Base-by-base conservation (phyloP, 2,329 filamentous ascomycete species). In the Cadophora gregata region DNA sequence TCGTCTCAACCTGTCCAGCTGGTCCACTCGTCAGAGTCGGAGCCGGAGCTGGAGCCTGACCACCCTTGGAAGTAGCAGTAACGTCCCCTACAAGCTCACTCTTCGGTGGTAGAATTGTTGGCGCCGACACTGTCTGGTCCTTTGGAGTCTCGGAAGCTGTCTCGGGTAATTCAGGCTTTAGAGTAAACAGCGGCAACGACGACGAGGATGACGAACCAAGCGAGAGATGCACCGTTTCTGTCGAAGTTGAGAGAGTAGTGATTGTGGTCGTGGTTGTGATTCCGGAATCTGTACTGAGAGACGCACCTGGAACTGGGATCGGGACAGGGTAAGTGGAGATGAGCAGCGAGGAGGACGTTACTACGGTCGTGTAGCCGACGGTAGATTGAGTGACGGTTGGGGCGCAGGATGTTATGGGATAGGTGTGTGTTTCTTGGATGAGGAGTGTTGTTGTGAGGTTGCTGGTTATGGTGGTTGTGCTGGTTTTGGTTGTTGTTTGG, bases 141-240 rank as follows among this genome's bases (percentile, higher is more conserved):
- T 16, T 29, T 12, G 25, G 10, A 33, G 10, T 9, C 27, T 31
- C 29, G 0, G 53, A 4, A 9, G 1, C 16, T 19, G n/a, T n/a
- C 27, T 58, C 53, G 16, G 53, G 53, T 8, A 16, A 21, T 25
- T 42, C 31, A n/a, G 55, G 55, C 1, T 31, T 19, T 4, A 58
- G 55, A 25, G 55, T 58, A 9, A 58, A 58, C n/a, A 58, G 21
- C 55, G 21, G 55, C n/a, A n/a, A n/a, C n/a, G n/a, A n/a, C n/a
- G n/a, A n/a, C n/a, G n/a, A n/a, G n/a, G n/a, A n/a, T n/a, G n/a
- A n/a, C 19, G 31, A 25, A 1, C 55, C 55, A 8, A 58, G 33
- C 5, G 27, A 36, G 21, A 58, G 55, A 25, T 58, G 55, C 0
- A 27, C 1, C 1, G 55, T 58, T 14, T 42, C 42, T 2, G 55